Evolutionary conservation across 2,329 filamentous ascomycete genomes (phyloP), one percentile per base, ranked within the genome.

Genomic region (Xylogone sp.): DNA sequence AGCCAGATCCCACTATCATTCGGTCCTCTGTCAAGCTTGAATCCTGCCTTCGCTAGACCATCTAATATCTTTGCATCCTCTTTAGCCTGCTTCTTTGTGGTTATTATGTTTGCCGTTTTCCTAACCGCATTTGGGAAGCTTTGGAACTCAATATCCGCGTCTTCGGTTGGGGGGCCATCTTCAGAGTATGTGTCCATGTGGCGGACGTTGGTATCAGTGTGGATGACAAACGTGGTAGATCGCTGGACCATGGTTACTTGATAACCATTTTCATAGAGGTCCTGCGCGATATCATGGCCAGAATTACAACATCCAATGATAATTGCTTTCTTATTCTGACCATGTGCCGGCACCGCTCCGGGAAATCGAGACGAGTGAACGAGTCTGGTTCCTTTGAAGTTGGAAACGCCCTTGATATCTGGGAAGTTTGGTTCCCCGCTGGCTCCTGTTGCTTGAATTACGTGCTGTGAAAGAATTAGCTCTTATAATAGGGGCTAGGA

Each of bases 301-400:
- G 82, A 86, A 65, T 87, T 88, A 65, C 84, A 86, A 1, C 80
- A 83, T 1, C 86, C 86, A 0, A 89, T 74, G 0, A 90, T 78
- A 1, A 88, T 69, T 0, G 81, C 84, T 54, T 79, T 84, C 62
- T 83, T 84, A 1, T 77, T 77, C 18, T 72, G 65, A 13, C 71
- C 67, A 2, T 73, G 63, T 0, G 72, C 53, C 12, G 55, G 64
- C 2, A 67, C 64, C 0, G 82, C 80, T 1, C 82, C 82, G 0
- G 71, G 67, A 55, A 84, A 84, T 2, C 81, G 75, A 0, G 81
- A 79, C 0, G 83, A 85, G 53, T 88, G 86, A 55, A 79, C 81
- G 7, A 87, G 59, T 1, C 69, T 66, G 34, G 75, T 71, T 0
- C 86, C 85, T 52, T 75, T 67, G 70, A 88, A 89, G 0, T 56